A percentile compares a stretch with the other conserved stretches of the same genome.
These are phyloP conservation scores for Podaxis pistillaris DNA, from an alignment of 768 basidiomycete genomes.

Conservation along the genomic window DNA sequence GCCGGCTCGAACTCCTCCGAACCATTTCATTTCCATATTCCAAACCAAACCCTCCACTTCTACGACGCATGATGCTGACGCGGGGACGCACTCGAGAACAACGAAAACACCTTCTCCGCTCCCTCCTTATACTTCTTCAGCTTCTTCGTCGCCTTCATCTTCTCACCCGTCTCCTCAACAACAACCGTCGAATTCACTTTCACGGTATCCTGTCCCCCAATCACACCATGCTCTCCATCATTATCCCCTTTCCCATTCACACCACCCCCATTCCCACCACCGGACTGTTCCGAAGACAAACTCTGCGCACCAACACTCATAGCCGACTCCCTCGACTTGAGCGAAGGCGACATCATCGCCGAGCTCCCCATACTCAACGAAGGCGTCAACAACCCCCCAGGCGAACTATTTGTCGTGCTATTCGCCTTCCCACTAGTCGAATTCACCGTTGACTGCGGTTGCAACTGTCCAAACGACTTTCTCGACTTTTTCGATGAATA, in stretches of 20 bases:
- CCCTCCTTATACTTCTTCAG: conserved; percentile 86
- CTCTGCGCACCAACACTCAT: conserved; percentile 70
- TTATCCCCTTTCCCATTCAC: not conserved
- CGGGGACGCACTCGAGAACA: conserved; percentile 64
- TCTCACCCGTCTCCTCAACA: conserved; percentile 25
- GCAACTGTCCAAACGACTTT: conserved; percentile 26
- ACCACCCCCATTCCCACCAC: conserved; percentile 41
- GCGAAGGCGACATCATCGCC: conserved; percentile 55
- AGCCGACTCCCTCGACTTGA: conserved; percentile 81
- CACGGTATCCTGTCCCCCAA: not conserved
- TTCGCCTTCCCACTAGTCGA: conserved; percentile 30
- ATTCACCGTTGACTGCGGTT: conserved; percentile 24
- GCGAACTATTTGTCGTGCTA: not conserved
- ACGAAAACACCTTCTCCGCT: conserved; percentile 80
- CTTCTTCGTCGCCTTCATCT: conserved; percentile 70
- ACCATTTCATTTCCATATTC: not conserved
- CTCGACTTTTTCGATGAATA: conserved; percentile 41
- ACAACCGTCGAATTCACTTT: conserved; percentile 5
- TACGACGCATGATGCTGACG: conserved; percentile 38
- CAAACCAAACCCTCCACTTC: not conserved
- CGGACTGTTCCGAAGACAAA: conserved; percentile 68
- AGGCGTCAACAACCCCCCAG: conserved; percentile 55
- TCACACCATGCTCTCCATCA: not conserved
- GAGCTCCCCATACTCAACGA: conserved; percentile 53
- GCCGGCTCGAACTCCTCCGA: not conserved